Base-by-base conservation (phyloP, 192 early-diverging fungal species). In the Backusella australiensis region DNA sequence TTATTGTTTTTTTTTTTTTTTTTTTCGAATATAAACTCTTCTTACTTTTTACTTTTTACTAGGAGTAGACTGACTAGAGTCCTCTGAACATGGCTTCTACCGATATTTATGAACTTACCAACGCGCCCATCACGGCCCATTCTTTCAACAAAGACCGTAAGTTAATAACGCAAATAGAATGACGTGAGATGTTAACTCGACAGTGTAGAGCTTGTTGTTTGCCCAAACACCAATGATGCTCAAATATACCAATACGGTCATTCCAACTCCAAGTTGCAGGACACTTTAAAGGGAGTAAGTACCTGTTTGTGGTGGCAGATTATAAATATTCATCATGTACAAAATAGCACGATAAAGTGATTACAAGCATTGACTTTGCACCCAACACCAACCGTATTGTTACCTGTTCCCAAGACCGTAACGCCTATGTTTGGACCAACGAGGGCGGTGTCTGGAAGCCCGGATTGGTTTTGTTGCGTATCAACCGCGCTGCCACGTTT, bases 391-490 rank as follows among this genome's bases (percentile, higher is more conserved):
- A 99, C 88, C 88, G 93, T 34, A 94, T 99, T 44, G 98, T 99
- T 14, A 94, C 96, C 39, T 97, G 97, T 85, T 97, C 96, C 49
- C 98, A 99, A 86, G 98, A 99, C 86, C 90, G 96, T 74, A 99
- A 99, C 79, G 97, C 97, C 26, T 99, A 99, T 81, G 98, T 99
- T 42, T 99, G 98, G 98, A 93, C 88, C 34, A 83, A 91, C 29
- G 95, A 96, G 72, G 72, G 77, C 1, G 77, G 78, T 21, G 76
- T 79, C 17, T 99, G 98, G 98, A 94, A 94, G 77, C 96, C 95
- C 26, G 93, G 91, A 36, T 86, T 98, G 21, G 98, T 99, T 21
- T 89, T 97, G 35, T 85, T 99, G 74, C 94, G 97, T 67, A 95
- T 98, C 85, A 95, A 98, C 87, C 93, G 98, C 56, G 96, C 97